Conservation (phyloP, 2,329 filamentous ascomycete genomes). For the Calonectria multiphialidica region DNA sequence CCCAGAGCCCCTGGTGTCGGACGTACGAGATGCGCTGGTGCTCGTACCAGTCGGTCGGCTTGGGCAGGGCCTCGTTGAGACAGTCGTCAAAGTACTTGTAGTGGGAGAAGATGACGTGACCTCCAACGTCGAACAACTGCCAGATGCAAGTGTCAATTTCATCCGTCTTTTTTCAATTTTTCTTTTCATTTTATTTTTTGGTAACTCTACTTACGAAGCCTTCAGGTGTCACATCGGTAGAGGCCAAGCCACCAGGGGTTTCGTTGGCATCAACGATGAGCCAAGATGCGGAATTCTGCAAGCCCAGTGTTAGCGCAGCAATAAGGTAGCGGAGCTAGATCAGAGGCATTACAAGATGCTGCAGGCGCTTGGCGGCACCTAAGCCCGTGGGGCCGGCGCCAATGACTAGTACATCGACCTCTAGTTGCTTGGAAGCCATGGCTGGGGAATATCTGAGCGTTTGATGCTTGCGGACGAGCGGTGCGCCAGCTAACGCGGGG, state of each 20-base stretch:
- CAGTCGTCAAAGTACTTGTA: constrained; percentile 99
- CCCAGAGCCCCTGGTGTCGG: constrained; percentile 95
- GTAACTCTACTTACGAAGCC: constrained; percentile 84
- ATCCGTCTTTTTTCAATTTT: constrained; percentile 17
- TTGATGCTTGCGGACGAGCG: background rate
- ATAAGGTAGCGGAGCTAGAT: constrained; percentile 42
- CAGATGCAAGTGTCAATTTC: constrained; percentile 10
- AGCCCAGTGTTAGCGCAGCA: constrained; percentile 31
- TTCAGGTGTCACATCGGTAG: constrained; percentile 94
- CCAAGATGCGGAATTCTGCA: constrained; percentile 91
- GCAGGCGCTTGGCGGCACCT: constrained; percentile 96
- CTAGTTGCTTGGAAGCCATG: constrained; percentile 61
- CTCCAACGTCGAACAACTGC: constrained; percentile 97
- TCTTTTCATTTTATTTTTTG: constrained; percentile 1
- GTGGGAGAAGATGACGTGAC: constrained; percentile 99
- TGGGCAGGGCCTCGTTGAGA: constrained; percentile 95
- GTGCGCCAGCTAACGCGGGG: background rate
- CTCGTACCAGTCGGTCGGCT: constrained; percentile 94
- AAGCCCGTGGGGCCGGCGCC: constrained; percentile 97
- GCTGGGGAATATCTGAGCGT: background rate
- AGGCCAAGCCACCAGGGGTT: constrained; percentile 93
- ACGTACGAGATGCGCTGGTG: constrained; percentile 99
- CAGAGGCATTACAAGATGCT: constrained; percentile 83
- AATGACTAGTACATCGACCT: constrained; percentile 97
- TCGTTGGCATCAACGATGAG: constrained; percentile 93